Conservation (phyloP, 179 eudicot genomes). For the Dionaea muscipula region DNA sequence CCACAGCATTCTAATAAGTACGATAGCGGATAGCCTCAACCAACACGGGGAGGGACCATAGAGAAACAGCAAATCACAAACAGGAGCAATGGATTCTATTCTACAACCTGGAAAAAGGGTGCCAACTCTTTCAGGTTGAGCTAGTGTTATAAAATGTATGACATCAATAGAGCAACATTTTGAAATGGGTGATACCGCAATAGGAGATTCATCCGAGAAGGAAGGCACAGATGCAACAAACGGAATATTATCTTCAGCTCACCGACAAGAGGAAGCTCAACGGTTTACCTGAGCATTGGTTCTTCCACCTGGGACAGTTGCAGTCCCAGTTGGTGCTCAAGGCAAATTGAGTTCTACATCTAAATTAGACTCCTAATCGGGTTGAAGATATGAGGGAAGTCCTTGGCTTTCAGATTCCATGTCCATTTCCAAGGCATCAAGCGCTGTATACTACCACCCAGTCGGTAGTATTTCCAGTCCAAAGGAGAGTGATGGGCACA, state of each 20-base stretch:
- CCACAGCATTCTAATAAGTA: neutral
- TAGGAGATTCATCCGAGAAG: neutral
- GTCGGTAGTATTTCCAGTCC: too few species aligned
- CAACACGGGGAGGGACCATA: neutral
- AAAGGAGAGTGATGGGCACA: too few species aligned
- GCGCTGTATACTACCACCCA: constrained; percentile 70
- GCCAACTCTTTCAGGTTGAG: too few species aligned
- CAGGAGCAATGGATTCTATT: too few species aligned
- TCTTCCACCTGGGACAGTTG: constrained; percentile 50
- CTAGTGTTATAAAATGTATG: too few species aligned
- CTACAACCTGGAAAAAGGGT: too few species aligned
- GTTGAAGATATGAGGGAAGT: constrained; percentile 96
- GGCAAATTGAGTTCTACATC: constrained; percentile 83
- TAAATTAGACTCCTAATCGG: constrained; percentile 58
- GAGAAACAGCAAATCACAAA: too few species aligned
- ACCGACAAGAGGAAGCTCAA: neutral
- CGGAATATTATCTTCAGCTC: neutral
- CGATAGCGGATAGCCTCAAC: neutral
- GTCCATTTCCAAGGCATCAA: constrained; percentile 86
- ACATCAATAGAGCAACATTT: too few species aligned
- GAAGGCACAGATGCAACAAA: neutral
- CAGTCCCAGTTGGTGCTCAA: constrained; percentile 64
- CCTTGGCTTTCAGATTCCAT: constrained; percentile 82
- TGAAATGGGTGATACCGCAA: too few species aligned
- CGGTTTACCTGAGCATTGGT: constrained; percentile 44